A percentile compares a stretch with the other conserved stretches of the same genome.
These are phyloP conservation scores for Xylaria sp. DNA, from an alignment of 2,329 filamentous ascomycete species.

Conservation along the genomic window DNA sequence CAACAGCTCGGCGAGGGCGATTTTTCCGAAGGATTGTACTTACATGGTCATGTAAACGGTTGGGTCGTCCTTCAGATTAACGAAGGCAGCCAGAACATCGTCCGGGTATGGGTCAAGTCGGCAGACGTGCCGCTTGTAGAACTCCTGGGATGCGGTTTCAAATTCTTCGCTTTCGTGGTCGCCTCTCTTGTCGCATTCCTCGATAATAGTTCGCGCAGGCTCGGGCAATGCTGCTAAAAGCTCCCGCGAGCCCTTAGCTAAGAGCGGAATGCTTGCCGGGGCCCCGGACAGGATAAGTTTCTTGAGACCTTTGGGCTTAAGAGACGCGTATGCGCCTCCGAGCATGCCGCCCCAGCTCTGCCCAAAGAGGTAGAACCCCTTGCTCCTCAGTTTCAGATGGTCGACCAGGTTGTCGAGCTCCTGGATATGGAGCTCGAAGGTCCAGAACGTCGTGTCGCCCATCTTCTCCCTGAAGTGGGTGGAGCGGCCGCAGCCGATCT, in stretches of 20 bases:
- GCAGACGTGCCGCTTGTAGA: slow-evolving; percentile 33
- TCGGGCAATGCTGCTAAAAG: slow-evolving; percentile 23
- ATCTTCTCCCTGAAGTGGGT: slow-evolving; percentile 13
- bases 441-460: slow-evolving; percentile 19
- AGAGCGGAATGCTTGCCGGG: slow-evolving; percentile 21
- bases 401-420: slow-evolving; percentile 24
- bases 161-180: slow-evolving; percentile 37
- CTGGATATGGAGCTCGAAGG: slow-evolving; percentile 19
- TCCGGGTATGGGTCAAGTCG: slow-evolving; percentile 35
- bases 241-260: not conserved
- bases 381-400: slow-evolving; percentile 6
- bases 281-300: slow-evolving; percentile 19
- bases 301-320: not conserved
- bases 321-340: slow-evolving; percentile 16
- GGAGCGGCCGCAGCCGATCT: slow-evolving; percentile 26
- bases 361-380: slow-evolving; percentile 8
- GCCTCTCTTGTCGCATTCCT: slow-evolving; percentile 31
- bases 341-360: slow-evolving; percentile 34
- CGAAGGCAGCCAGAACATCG: slow-evolving; percentile 9
- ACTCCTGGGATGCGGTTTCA: slow-evolving; percentile 26
- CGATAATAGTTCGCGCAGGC: slow-evolving; percentile 21
- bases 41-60: slow-evolving; percentile 43
- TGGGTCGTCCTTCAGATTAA: slow-evolving; percentile 36
- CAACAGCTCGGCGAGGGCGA: not conserved
- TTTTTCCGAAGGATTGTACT: slow-evolving; percentile 1